Conservation (phyloP, 495 filamentous ascomycete genomes). For the Podospora pseudopauciseta region DNA sequence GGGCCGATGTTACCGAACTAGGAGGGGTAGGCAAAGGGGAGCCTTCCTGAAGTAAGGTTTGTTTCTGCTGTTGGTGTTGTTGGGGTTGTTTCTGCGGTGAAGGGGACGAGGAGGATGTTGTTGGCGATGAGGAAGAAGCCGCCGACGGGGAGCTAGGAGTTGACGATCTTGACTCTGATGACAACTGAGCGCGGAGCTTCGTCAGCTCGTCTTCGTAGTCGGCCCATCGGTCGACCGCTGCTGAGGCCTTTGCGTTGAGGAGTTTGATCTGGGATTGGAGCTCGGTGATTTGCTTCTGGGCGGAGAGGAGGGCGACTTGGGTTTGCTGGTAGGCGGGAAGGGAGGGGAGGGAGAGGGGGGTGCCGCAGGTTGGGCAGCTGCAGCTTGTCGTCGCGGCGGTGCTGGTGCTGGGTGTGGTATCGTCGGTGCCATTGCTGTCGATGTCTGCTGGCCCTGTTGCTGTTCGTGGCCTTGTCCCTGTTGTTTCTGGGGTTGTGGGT, state of each 20-base stretch:
- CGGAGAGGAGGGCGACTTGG: slow-evolving; percentile 50
- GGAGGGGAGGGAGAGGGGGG: slow-evolving; percentile 32
- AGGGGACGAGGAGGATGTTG: neutral
- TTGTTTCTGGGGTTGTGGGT: slow-evolving; percentile 7
- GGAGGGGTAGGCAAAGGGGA: slow-evolving; percentile 18
- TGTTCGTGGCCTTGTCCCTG: neutral
- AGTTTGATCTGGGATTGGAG: slow-evolving; percentile 72
- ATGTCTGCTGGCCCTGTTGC: neutral
- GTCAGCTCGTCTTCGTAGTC: slow-evolving; percentile 92
- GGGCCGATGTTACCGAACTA: slow-evolving; percentile 13
- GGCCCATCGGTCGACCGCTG: slow-evolving; percentile 76
- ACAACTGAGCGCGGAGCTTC: slow-evolving; percentile 52
- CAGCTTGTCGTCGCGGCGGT: neutral
- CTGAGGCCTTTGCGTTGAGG: slow-evolving; percentile 71
- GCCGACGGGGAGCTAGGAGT: neutral
- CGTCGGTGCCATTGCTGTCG: neutral
- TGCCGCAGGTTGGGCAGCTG: slow-evolving; percentile 41
- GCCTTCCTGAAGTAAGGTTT: neutral
- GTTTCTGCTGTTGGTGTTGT: slow-evolving; percentile 18
- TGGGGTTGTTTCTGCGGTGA: slow-evolving; percentile 1
- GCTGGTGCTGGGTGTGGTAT: neutral
- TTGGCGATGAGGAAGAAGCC: neutral
- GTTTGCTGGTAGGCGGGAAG: slow-evolving; percentile 36
- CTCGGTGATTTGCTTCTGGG: slow-evolving; percentile 71
- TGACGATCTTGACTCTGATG: neutral